Base-by-base conservation (phyloP, 305 asterid genomes). In the Nicotiana rustica region DNA sequence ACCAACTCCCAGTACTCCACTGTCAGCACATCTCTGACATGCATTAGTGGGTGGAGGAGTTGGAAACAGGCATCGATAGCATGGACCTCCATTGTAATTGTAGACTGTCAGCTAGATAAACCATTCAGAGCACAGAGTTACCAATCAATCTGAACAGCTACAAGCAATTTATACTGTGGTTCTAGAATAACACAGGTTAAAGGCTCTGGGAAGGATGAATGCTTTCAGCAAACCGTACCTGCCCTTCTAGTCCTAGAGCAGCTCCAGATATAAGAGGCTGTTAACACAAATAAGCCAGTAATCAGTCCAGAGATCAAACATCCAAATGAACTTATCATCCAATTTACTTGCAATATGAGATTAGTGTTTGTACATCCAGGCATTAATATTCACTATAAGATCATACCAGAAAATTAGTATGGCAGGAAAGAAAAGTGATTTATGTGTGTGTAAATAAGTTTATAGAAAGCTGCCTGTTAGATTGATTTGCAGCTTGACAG, bases 1-100 rank as follows among this genome's bases (percentile, higher is more conserved):
- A 94, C 99, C 99, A 86, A 94, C 98, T 89, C 99, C 99, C 83
- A 96, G 95, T 85, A 96, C 99, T 80, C 99, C 99, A 73, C 97
- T 94, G 83, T 96, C 99, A n/a, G 99, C 82, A 69, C 98, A 96
- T 87, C 99, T 89, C 88, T 96, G 99, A 59, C 99, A 96, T 55
- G 99, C 96, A 85, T 98, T 86, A 61, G 97, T 80, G 66, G 99
- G 99, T 35, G 98, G 99, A 70, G 98, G 98, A 83, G 94, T 89
- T 84, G 99, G 99, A 90, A 96, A 96, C 41, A 94, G 86, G 88
- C 99, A 96, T 61, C 99, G 90, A 81, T 96, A 94, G 89, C 97
- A 94, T 64, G 97, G 98, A 79, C 99, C 98, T 79, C 97, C 97
- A 77, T 90, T 88, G 84, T 88, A 91, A 84, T 93, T 91, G 92